Evolutionary conservation across 805 yeast species (phyloP), one percentile per base, ranked within the genome.

Genomic region (Lipomyces spencermartinsiae): DNA sequence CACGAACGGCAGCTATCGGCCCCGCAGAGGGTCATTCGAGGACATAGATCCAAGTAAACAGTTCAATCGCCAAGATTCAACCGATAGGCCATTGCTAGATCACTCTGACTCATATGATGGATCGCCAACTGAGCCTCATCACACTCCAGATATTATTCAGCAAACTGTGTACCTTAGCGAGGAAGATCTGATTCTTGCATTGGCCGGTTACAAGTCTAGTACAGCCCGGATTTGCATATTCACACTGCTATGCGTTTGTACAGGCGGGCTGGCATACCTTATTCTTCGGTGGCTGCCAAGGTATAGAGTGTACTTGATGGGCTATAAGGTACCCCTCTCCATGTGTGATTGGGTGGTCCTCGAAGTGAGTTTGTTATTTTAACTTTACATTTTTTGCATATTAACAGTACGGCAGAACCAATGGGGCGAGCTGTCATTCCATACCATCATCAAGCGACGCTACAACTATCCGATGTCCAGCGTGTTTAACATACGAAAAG

Each of bases 131-230:
- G 56, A 53, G 34, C 33, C 34, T 53, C 34, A 10, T 25, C 16
- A 10, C 12, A 16, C 25, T 4, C 71, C 68, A 6, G 58, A 53
- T 14, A 46, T 65, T 12, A 19, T 54, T 16, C 64, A 66, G 56
- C 99, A 95, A 79, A 83, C 97, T 66, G 92, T 91, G 78, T 95
- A 94, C 78, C 85, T 95, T 69, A 93, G 97, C 0, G 98, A 95
- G 77, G 99, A 95, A 77, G 99, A 95, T 80, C 81, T 95, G 75
- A 94, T 94, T 12, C 86, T 95, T 68, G 97, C 97, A 69, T 90
- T 95, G 70, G 99, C 98, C 0, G 98, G 98, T 4, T 95, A 91
- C 78, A 78, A 78, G 63, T 85, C 88, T 16, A 85, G 88, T 12
- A 75, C 75, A 59, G 63, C 83, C 71, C 85, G 87, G 69, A 74